phyloP scores from a whole-genome alignment of 2,329 filamentous ascomycete species.

The Pyrenochaeta sp. region DNA sequence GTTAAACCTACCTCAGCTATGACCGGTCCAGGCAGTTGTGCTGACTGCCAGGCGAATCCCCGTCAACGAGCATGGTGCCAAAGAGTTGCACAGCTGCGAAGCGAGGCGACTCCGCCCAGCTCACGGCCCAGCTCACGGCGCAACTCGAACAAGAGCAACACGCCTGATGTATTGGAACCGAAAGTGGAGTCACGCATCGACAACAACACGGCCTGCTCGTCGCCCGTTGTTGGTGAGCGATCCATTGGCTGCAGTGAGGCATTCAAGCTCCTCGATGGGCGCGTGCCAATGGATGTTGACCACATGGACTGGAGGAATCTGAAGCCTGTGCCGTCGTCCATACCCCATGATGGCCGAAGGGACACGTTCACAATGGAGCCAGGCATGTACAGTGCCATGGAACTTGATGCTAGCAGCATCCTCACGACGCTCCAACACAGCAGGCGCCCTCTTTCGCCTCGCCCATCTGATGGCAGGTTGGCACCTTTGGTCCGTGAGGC shows the following conservation, averaged over 20 bases:
- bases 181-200: constrained; percentile 33
- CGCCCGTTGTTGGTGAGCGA: constrained; percentile 20
- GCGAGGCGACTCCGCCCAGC: constrained; percentile 22
- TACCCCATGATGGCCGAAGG: constrained; percentile 18
- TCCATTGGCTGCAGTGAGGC: constrained; percentile 48
- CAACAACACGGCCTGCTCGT: constrained; percentile 17
- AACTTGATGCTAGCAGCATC: constrained; percentile 48
- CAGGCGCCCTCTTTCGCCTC: constrained; percentile 36
- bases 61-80: constrained; percentile 47
- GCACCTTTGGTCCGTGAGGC: constrained; percentile 39
- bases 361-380: constrained; percentile 39
- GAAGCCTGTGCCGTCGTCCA: constrained; percentile 31
- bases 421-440: constrained; percentile 47
- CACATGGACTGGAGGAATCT: constrained; percentile 45
- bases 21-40: constrained; percentile 44
- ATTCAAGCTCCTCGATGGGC: constrained; percentile 45
- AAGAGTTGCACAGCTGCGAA: constrained; percentile 40
- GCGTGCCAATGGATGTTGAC: constrained; percentile 41
- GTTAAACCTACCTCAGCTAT: constrained; percentile 13
- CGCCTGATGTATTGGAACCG: constrained; percentile 39
- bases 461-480: constrained; percentile 41
- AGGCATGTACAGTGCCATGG: constrained; percentile 47
- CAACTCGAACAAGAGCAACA: constrained; percentile 29
- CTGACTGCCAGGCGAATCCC: constrained; percentile 46
- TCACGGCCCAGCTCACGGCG: constrained; percentile 31